Base-by-base conservation (phyloP, 495 filamentous ascomycete genomes). In the Penicillium desertorum region DNA sequence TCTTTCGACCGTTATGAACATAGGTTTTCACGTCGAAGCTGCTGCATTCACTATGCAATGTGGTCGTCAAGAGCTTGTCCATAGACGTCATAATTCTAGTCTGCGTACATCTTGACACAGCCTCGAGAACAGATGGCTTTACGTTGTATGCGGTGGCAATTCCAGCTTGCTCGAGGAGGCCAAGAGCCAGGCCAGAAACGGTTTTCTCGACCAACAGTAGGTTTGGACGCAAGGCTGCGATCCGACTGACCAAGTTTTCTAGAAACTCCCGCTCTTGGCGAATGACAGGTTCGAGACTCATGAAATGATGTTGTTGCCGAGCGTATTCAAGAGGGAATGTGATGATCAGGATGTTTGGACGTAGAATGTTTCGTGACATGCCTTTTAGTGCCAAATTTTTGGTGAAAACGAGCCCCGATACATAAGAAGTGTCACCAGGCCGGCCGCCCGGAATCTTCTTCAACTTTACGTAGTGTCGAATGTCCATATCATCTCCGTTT, bases 221-320 rank as follows among this genome's bases (percentile, higher is more conserved):
- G 29, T 89, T 88, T 9, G 95, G 95, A 25, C 84, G 83, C 19
- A 98, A 78, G 11, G 88, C 89, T 57, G 87, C 83, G 51, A 99
- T 97, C n/a, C 94, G 84, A 62, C 89, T 92, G 16, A 98, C 89
- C 53, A 98, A 83, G 64, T 97, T 96, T 60, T 87, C 85, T 9
- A 99, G 78, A 66, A 93, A 99, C 65, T 99, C 95, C 55, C 89
- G 87, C 72, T 99, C 95, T 70, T 98, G 95, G 39, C 92, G 89
- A 62, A 99, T 96, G 54, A 99, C 92, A 36, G 92, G 94, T 60
- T 96, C 91, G 22, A 99, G 75, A 61, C 95, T 98, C 94, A 99
- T 98, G 71, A 98, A 97, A 61, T 97, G 93, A 59, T 90, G 87
- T 63, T 96, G 89, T 62, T 96, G 92, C 34, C 94, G 87, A 41